Conservation (phyloP, 352 stramenopile genomes). For the Halophytophthora batemanensis region DNA sequence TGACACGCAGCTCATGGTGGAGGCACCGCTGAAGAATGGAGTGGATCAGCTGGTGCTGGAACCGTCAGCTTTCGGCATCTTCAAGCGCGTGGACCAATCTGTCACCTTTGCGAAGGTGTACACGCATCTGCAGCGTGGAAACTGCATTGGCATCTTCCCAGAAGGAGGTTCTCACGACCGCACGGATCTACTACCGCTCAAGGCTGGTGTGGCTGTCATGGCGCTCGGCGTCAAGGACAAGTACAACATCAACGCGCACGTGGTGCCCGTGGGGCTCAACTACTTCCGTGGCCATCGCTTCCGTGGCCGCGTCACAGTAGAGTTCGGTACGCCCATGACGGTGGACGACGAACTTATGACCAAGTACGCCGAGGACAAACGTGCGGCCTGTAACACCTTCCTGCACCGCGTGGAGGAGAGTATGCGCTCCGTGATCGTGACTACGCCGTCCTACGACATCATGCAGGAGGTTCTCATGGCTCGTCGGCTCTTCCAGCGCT, state of each 20-base stretch:
- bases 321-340: constrained; percentile 93
- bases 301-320: constrained; percentile 94
- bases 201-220: constrained; percentile 98
- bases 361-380: constrained; percentile 86
- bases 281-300: constrained; percentile 98
- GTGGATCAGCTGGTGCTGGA: constrained; percentile 38
- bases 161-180: constrained; percentile 97
- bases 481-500: constrained; percentile 92
- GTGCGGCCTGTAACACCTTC: constrained; percentile 77
- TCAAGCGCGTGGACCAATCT: constrained; percentile 91
- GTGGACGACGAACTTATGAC: constrained; percentile 86
- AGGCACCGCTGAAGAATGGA: constrained; percentile 37
- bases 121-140: constrained; percentile 82
- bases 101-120: constrained; percentile 93
- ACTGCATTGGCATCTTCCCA: constrained; percentile 97
- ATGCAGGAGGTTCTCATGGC: constrained; percentile 95
- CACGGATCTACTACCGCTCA: constrained; percentile 96
- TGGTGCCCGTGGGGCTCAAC: constrained; percentile 97
- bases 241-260: constrained; percentile 94
- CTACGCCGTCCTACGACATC: constrained; percentile 95
- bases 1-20: constrained; percentile 82
- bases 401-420: constrained; percentile 78
- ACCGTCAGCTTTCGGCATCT: constrained; percentile 70
- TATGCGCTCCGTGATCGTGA: constrained; percentile 94
- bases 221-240: constrained; percentile 95